These are phyloP conservation scores for Fusarium liriodendri DNA, from an alignment of 2,329 filamentous ascomycete genomes.

Conservation along the genomic window DNA sequence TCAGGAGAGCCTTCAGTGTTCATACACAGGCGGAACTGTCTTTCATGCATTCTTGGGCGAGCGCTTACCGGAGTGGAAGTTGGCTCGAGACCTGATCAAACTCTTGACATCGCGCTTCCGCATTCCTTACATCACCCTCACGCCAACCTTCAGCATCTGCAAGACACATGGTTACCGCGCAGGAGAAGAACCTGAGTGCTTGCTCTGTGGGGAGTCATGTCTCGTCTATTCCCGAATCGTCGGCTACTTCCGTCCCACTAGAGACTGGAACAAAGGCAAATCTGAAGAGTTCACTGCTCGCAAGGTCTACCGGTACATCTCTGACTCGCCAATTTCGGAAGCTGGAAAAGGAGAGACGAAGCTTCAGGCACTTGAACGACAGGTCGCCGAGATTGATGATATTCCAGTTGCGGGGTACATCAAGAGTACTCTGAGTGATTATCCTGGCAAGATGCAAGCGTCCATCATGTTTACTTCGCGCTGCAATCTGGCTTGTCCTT, in stretches of 20 bases:
- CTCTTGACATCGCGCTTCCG: constrained; percentile 33
- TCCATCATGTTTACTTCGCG: constrained; percentile 41
- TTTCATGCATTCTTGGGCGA: constrained; percentile 41
- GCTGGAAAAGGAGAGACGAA: background rate
- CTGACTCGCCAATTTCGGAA: fast-evolving
- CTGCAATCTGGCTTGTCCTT: constrained; percentile 37
- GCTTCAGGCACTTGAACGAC: constrained; percentile 10
- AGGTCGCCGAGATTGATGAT: constrained; percentile 21
- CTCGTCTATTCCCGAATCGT: constrained; percentile 41
- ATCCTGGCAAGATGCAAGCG: constrained; percentile 37
- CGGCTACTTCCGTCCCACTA: constrained; percentile 33
- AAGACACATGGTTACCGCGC: constrained; percentile 31
- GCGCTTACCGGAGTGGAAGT: constrained; percentile 28
- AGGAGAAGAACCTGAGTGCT: constrained; percentile 31
- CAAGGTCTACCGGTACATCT: constrained; percentile 31
- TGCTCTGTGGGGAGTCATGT: constrained; percentile 12
- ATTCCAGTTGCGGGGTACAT: constrained; percentile 35
- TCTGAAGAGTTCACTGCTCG: constrained; percentile 29
- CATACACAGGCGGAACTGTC: constrained; percentile 39
- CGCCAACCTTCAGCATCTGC: constrained; percentile 40
- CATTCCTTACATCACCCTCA: constrained; percentile 38
- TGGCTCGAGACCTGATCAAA: constrained; percentile 36
- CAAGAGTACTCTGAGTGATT: constrained; percentile 37
- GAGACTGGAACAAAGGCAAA: constrained; percentile 42
- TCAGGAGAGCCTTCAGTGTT: constrained; percentile 37